Evolutionary conservation across 2,329 filamentous ascomycete genomes (phyloP).

Genomic region (Coniochaeta hoffmannii): DNA sequence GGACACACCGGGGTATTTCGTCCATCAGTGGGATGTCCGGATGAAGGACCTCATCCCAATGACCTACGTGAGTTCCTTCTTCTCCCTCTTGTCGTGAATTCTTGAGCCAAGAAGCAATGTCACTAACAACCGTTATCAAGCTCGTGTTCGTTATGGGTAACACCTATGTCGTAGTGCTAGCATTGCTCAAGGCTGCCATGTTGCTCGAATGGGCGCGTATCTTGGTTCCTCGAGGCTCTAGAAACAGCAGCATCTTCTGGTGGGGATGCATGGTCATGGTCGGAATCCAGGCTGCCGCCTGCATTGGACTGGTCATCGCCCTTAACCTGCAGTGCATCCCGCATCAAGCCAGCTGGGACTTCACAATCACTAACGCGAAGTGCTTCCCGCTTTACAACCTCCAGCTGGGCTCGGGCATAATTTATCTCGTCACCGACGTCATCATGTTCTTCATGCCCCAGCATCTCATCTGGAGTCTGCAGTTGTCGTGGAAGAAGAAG

Average conservation of each 20-base stretch:
- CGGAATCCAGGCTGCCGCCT: neutral
- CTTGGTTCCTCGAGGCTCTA: neutral
- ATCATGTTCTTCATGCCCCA: constrained; percentile 18
- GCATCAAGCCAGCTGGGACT: neutral
- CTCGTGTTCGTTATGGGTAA: neutral
- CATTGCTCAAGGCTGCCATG: neutral
- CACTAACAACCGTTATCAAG: neutral
- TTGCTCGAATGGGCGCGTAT: neutral
- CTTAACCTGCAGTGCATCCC: neutral
- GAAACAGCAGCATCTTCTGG: neutral
- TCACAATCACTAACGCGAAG: neutral
- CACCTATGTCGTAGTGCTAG: neutral
- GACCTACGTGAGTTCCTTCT: too few species aligned
- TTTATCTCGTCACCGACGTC: constrained; percentile 19
- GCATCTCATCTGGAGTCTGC: constrained; percentile 16
- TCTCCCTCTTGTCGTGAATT: too few species aligned
- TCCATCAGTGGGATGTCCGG: neutral
- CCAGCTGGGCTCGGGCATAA: constrained; percentile 12
- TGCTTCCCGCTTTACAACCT: neutral
- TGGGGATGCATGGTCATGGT: neutral
- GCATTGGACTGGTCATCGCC: neutral
- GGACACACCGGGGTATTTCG: neutral
- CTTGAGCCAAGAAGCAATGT: too few species aligned
- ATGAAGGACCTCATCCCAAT: neutral
- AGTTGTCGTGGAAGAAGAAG: constrained; percentile 17